Percentiles rank a stretch among this genome's conserved stretches.
phyloP scores from a whole-genome alignment of 148 eudicot species.

The Vaccinium macrocarpon region DNA sequence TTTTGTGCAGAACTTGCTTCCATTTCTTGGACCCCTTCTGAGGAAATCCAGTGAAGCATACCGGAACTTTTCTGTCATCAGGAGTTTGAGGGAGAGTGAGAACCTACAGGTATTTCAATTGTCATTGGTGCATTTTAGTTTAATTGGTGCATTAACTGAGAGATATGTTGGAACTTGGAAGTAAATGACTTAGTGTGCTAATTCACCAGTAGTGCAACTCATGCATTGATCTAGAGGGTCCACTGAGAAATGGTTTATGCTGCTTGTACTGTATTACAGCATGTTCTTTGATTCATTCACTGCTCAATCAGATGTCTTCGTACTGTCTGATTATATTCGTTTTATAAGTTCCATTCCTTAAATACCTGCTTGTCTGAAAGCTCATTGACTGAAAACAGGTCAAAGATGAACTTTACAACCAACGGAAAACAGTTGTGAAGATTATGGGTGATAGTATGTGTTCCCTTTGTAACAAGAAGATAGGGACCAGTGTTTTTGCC shows the following conservation, averaged over 20 bases:
- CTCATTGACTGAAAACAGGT: conserved; percentile 41
- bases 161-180: neutral
- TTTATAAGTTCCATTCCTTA: neutral
- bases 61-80: conserved; percentile 83
- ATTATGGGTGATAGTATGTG: conserved; percentile 83
- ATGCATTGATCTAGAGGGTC: conserved; percentile 4
- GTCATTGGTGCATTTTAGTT: neutral
- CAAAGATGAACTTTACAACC: conserved; percentile 83
- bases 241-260: neutral
- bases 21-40: conserved; percentile 91
- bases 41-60: conserved; percentile 89
- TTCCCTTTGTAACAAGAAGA: conserved; percentile 91
- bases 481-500: conserved; percentile 98
- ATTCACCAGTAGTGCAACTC: neutral
- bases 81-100: conserved; percentile 86
- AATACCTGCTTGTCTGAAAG: neutral
- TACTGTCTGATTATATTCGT: neutral
- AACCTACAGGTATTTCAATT: conserved; percentile 72
- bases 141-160: neutral
- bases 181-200: neutral
- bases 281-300: neutral
- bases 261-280: neutral
- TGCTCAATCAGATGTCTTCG: neutral
- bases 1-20: conserved; percentile 78
- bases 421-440: conserved; percentile 81